These are phyloP conservation scores for Epichloe coenophiala DNA, from an alignment of 2,329 filamentous ascomycete species.

Conservation along the genomic window DNA sequence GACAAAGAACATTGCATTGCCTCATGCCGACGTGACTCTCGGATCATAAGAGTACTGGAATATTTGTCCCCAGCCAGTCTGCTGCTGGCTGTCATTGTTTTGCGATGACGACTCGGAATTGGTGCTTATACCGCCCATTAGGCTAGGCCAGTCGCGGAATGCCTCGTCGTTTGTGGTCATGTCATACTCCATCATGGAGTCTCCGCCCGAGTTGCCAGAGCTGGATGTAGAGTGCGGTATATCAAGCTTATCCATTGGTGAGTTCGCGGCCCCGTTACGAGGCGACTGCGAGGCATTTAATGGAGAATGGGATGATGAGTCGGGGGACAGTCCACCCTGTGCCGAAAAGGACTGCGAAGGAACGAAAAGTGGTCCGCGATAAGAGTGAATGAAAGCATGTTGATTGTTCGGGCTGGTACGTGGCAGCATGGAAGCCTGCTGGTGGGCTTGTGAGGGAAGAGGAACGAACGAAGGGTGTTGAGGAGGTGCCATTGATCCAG, in stretches of 20 bases:
- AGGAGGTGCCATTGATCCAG: slow-evolving; percentile 11
- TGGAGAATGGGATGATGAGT: slow-evolving; percentile 19
- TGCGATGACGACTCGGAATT: slow-evolving; percentile 15
- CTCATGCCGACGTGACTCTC: slow-evolving; percentile 1
- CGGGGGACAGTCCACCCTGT: slow-evolving; percentile 17
- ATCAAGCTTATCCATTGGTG: slow-evolving; percentile 21
- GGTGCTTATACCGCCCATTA: slow-evolving; percentile 21
- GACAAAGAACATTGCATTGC: neutral
- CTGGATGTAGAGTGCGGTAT: slow-evolving; percentile 18
- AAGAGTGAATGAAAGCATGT: slow-evolving; percentile 15
- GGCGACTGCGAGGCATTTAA: slow-evolving; percentile 19
- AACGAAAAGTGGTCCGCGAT: slow-evolving; percentile 20
- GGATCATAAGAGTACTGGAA: slow-evolving; percentile 4
- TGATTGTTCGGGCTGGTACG: slow-evolving; percentile 11
- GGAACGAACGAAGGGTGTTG: slow-evolving; percentile 20
- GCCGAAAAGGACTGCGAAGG: slow-evolving; percentile 18
- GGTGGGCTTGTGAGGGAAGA: slow-evolving; percentile 19
- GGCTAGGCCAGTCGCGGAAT: slow-evolving; percentile 29
- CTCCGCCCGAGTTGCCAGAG: slow-evolving; percentile 12
- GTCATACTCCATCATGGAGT: slow-evolving; percentile 30
- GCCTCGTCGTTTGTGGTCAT: slow-evolving; percentile 15
- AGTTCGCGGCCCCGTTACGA: slow-evolving; percentile 12
- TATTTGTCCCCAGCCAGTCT: slow-evolving; percentile 2
- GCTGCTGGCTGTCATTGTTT: slow-evolving; percentile 5
- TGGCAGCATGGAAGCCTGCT: slow-evolving; percentile 13